Evolutionary conservation across 192 early-diverging fungal genomes (phyloP), one percentile per base, ranked within the genome.

Genomic region (Pilaira anomala): DNA sequence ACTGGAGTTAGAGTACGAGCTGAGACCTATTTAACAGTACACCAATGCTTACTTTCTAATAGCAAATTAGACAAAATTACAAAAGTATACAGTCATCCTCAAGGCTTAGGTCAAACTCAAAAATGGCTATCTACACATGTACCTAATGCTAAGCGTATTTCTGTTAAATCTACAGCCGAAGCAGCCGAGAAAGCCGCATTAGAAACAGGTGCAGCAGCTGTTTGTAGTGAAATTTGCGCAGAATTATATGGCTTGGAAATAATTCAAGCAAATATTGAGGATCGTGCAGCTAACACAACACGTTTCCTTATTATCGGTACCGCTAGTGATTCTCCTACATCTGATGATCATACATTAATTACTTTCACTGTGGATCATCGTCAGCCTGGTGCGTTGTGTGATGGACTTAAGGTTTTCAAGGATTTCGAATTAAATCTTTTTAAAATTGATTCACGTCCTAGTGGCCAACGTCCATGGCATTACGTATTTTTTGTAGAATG

Each of bases 401-500:
- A 93, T 63, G 89, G 86, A 0, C 73, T 98, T 26, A 85, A 83
- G 21, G 87, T 93, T 41, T 89, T 98, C 76, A 91, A 92, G 65
- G 82, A 87, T 63, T 67, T 86, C 59, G 70, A 78, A 11, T 77
- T 98, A 68, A 95, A 96, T 76, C 74, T 97, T 49, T 92, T 90
- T 25, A 92, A 91, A 40, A 95, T 97, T 70, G 93, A 97, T 74
- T 90, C 93, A 49, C 83, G 93, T 30, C 96, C 96, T 3, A 88
- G 88, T 42, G 76, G 85, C 18, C 73, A 84, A 60, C 78, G 85
- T 29, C 85, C 83, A 62, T 96, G 94, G 93, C 91, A 97, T 70
- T 98, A 95, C 73, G 85, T 91, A 62, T 98, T 96, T 74, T 93
- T 97, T 82, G 83, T 96, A 33, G 94, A 98, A 69, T 86, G 91